Evolutionary conservation across 768 basidiomycete species (phyloP).

Genomic region (Ramaria sp.): DNA sequence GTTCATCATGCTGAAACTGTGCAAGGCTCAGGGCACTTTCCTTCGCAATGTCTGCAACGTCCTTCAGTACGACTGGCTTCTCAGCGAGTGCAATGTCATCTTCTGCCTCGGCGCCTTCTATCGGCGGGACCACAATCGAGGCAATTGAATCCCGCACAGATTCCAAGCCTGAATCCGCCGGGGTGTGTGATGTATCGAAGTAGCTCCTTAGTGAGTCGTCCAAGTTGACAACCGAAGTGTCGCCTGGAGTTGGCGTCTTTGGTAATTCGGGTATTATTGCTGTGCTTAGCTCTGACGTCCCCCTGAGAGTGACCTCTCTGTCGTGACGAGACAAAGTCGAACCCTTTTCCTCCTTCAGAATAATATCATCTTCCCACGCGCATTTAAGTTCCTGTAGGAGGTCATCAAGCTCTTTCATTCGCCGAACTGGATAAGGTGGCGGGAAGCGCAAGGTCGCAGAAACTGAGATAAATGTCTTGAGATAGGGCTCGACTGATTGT

Average conservation of each 20-base stretch:
- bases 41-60: constrained; percentile 55
- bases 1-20: constrained; percentile 78
- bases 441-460: constrained; percentile 88
- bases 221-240: not conserved
- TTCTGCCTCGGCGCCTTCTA: not conserved
- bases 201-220: constrained; percentile 21
- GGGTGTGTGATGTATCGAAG: constrained; percentile 22
- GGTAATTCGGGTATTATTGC: not conserved
- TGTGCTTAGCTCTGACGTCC: not conserved
- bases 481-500: constrained; percentile 74
- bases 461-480: constrained; percentile 81
- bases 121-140: constrained; percentile 1
- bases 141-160: constrained; percentile 7
- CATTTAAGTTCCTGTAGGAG: constrained; percentile 57
- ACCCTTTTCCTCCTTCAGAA: constrained; percentile 56
- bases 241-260: constrained; percentile 6
- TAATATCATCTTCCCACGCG: constrained; percentile 82
- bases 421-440: constrained; percentile 78
- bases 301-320: constrained; percentile 22
- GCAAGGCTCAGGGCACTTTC: constrained; percentile 63
- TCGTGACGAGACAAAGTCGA: constrained; percentile 1
- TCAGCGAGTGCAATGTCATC: not conserved
- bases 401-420: constrained; percentile 84
- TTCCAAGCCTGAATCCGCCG: not conserved
- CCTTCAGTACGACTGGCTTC: constrained; percentile 40